phyloP scores from a whole-genome alignment of 768 basidiomycete species.

The Agaricus sinodeliciosus region DNA sequence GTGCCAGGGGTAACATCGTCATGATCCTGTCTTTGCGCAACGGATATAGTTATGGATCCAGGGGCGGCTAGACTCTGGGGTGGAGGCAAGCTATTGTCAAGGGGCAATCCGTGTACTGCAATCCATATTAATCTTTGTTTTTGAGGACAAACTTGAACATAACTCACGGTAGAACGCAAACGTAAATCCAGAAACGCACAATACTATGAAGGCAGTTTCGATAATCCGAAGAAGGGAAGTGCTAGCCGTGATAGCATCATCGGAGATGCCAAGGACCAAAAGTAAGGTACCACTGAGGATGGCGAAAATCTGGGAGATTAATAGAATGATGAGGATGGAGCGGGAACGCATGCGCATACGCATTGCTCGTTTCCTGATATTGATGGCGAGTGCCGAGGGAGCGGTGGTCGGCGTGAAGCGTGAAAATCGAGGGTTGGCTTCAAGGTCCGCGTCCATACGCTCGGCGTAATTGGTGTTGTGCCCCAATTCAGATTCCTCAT shows the following conservation, averaged over 20 bases:
- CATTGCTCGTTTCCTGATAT: background rate
- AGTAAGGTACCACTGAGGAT: background rate
- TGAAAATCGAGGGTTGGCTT: background rate
- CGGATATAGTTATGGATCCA: background rate
- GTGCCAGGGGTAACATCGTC: background rate
- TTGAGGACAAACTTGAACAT: too few relatives aligned
- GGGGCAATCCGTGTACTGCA: background rate
- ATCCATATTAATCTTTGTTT: background rate
- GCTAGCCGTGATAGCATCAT: background rate
- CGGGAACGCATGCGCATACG: background rate
- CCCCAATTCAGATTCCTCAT: background rate
- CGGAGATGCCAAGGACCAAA: background rate
- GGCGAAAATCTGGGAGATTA: background rate
- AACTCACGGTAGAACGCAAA: conserved; percentile 7
- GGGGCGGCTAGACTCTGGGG: background rate
- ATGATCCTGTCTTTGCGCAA: background rate
- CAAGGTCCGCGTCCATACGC: background rate
- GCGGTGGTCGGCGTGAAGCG: background rate
- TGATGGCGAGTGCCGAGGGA: background rate
- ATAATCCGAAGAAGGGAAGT: background rate
- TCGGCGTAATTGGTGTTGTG: background rate
- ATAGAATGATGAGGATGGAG: background rate
- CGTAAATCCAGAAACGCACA: background rate
- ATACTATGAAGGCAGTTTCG: background rate
- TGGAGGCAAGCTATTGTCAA: background rate